These are phyloP conservation scores for Nannizziopsis barbatae DNA, from an alignment of 2,329 filamentous ascomycete species.

Conservation along the genomic window DNA sequence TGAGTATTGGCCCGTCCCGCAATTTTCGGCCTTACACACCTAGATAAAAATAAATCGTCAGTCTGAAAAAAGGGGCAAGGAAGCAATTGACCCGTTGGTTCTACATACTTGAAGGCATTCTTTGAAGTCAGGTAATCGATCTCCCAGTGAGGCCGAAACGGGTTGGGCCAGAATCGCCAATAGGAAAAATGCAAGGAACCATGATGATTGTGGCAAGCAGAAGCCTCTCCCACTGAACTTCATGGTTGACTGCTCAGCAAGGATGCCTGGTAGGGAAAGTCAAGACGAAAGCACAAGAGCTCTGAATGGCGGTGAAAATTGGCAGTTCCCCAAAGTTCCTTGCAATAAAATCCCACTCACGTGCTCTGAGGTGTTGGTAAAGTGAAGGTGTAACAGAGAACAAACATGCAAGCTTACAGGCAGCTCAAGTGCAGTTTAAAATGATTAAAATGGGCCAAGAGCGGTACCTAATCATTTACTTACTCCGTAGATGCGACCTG, in stretches of 20 bases:
- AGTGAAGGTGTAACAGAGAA: too few species aligned
- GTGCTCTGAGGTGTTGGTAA: too few species aligned
- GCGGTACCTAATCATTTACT: too few species aligned
- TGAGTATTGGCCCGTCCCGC: conserved; percentile 51
- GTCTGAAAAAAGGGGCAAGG: neutral
- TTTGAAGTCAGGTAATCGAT: conserved; percentile 74
- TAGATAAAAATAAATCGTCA: conserved; percentile 30
- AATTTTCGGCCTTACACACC: conserved; percentile 75
- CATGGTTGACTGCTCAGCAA: conserved; percentile 12
- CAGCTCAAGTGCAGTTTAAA: too few species aligned
- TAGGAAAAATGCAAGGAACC: conserved; percentile 25
- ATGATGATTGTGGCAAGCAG: conserved; percentile 9
- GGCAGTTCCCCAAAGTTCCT: conserved; percentile 7
- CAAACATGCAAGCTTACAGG: too few species aligned
- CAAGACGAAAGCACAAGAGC: neutral
- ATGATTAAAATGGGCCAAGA: too few species aligned
- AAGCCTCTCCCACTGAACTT: conserved; percentile 7
- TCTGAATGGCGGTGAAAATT: neutral
- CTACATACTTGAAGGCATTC: conserved; percentile 67
- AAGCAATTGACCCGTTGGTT: neutral
- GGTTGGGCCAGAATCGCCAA: conserved; percentile 27
- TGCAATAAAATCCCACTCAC: neutral
- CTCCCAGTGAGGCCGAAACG: conserved; percentile 62
- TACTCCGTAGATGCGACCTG: too few species aligned
- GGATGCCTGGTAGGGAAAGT: neutral